Evolutionary conservation across 805 yeast species (phyloP), one percentile per base, ranked within the genome.

Genomic region (Lipomyces japonicus): DNA sequence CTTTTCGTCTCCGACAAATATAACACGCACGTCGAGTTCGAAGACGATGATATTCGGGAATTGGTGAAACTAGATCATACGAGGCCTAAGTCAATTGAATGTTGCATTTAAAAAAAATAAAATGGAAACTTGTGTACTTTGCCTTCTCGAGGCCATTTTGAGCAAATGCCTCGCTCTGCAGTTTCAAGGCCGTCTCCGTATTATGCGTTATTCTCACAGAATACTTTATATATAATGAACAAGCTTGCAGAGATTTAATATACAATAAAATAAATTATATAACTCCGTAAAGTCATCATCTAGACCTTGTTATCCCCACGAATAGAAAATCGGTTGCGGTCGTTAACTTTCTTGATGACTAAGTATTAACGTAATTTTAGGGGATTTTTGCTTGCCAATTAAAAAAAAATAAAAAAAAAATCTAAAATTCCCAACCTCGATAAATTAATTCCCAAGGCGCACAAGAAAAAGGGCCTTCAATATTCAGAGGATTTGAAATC

Each of bases 31-130:
- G 46, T 14, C 58, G 41, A 7, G 57, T 50, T 24, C 58, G 45
- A 23, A 54, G 45, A 10, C 58, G 58, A 3, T 57, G 58, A 39
- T 51, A 54, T 36, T 54, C 58, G 3, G 58, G 58, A 23, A 54
- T 54, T 3, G 58, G 58, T 23, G 58, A 54, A 19, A 45, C 58
- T 51, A 34, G 10, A 14, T 14, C 32, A 14, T 14, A 10, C 32
- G 12, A 28, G 32, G 14, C 32, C 12, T 28, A 10, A 28, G 10
- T 28, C 14, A 28, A 10, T 28, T 28, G 32, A 28, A 28, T 28
- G 32, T 28, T 14, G 32, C 32, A 28, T 28, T 10, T 28, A 10
- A 10, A 28, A 10, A 10, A 28, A 28, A 28, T 14, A 28, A 28
- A 28, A 28, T 28, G 14, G 32, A 28, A 28, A 28, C 32, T 28